These are phyloP conservation scores for Coemansia sp. DNA, from an alignment of 192 early-diverging fungal species.

Conservation along the genomic window DNA sequence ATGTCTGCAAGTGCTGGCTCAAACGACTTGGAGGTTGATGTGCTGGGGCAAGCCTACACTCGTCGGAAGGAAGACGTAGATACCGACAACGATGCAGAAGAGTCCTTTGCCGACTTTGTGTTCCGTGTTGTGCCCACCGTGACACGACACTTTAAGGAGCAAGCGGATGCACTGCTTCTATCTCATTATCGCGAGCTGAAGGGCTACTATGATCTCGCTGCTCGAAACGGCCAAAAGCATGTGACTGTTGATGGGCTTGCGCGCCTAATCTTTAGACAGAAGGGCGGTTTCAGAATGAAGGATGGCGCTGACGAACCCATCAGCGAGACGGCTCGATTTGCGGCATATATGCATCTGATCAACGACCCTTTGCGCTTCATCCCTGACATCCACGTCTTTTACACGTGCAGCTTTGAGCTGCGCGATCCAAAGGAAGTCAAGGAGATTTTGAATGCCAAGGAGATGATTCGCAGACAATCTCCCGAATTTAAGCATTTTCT, in stretches of 20 bases:
- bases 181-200: conserved; percentile 34
- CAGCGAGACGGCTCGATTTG: conserved; percentile 47
- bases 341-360: conserved; percentile 61
- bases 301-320: not conserved
- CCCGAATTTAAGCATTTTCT: conserved; percentile 55
- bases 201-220: conserved; percentile 31
- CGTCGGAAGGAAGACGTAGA: not conserved
- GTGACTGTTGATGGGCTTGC: conserved; percentile 46
- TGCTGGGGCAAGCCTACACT: not conserved
- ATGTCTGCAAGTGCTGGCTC: not conserved
- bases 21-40: not conserved
- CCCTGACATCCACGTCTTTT: conserved; percentile 50
- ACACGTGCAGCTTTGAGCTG: conserved; percentile 55
- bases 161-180: conserved; percentile 37
- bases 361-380: conserved; percentile 57
- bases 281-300: not conserved
- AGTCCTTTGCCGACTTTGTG: conserved; percentile 18
- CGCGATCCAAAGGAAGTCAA: conserved; percentile 51
- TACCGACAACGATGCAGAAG: conserved; percentile 1
- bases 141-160: conserved; percentile 16
- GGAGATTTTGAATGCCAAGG: conserved; percentile 40
- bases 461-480: conserved; percentile 57
- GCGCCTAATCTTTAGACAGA: conserved; percentile 33
- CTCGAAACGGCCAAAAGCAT: conserved; percentile 10
- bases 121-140: conserved; percentile 24